These are phyloP conservation scores for Arxiozyma bovina DNA, from an alignment of 1,139 yeast species.

Conservation along the genomic window DNA sequence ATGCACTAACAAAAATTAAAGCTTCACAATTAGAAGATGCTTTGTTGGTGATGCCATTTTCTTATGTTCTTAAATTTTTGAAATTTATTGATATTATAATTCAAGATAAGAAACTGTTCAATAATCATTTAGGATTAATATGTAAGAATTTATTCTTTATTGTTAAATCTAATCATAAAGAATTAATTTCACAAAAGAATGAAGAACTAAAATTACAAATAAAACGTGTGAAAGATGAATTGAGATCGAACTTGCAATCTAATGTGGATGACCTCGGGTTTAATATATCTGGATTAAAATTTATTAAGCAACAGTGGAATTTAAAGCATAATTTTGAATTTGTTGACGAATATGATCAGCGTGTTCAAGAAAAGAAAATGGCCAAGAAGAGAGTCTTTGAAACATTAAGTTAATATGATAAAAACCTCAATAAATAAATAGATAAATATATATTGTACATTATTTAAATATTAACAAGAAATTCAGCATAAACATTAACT, in stretches of 20 bases:
- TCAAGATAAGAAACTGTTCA: slow-evolving; percentile 36
- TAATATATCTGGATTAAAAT: slow-evolving; percentile 76
- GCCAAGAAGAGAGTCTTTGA: slow-evolving; percentile 63
- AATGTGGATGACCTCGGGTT: slow-evolving; percentile 65
- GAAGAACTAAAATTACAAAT: slow-evolving; percentile 52
- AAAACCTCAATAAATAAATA: neutral
- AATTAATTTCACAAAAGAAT: slow-evolving; percentile 59
- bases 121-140: slow-evolving; percentile 49
- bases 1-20: slow-evolving; percentile 57
- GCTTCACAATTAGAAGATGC: slow-evolving; percentile 91
- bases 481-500: neutral
- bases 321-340: slow-evolving; percentile 65
- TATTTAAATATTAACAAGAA: too few species aligned
- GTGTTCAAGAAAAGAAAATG: slow-evolving; percentile 44
- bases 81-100: slow-evolving; percentile 74
- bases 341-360: slow-evolving; percentile 59
- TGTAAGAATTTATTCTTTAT: slow-evolving; percentile 70
- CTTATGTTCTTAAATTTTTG: slow-evolving; percentile 64
- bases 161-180: slow-evolving; percentile 66
- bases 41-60: slow-evolving; percentile 78
- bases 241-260: slow-evolving; percentile 45
- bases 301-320: slow-evolving; percentile 70
- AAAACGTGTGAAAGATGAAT: slow-evolving; percentile 46
- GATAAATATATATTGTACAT: neutral
- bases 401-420: slow-evolving; percentile 21